Evolutionary conservation across 352 stramenopile species (phyloP).

Genomic region (Globisporangium paddicum): DNA sequence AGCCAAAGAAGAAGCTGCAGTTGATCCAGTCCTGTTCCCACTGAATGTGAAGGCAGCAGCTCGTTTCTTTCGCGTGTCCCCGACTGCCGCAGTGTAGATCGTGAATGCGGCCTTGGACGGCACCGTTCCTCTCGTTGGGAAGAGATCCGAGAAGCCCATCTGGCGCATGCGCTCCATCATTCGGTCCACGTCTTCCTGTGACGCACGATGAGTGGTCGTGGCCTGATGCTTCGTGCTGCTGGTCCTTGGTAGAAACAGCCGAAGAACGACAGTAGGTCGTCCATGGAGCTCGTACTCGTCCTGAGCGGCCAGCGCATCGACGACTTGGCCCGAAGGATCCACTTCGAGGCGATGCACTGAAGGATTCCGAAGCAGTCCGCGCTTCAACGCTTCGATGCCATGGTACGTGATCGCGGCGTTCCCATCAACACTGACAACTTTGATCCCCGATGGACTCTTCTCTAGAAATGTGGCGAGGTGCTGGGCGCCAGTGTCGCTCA

Average conservation of each 20-base stretch:
- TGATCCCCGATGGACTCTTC: conserved; percentile 19
- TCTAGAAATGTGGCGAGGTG: conserved; percentile 39
- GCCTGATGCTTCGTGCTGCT: background rate
- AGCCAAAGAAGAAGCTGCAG: background rate
- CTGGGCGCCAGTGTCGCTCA: conserved; percentile 36
- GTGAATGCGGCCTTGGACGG: conserved; percentile 1
- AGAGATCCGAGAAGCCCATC: conserved; percentile 9
- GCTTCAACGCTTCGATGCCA: conserved; percentile 24
- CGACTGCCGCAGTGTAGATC: background rate
- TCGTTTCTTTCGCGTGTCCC: background rate
- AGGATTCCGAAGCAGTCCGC: conserved; percentile 26
- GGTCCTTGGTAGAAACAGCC: conserved; percentile 12
- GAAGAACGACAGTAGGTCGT: conserved; percentile 9
- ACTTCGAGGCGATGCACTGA: conserved; percentile 24
- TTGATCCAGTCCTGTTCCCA: background rate
- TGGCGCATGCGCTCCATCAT: conserved; percentile 14
- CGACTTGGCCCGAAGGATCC: conserved; percentile 10
- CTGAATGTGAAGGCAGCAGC: background rate
- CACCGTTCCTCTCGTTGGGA: background rate
- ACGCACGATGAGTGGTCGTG: background rate
- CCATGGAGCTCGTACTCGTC: conserved; percentile 17
- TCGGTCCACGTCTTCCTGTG: conserved; percentile 10
- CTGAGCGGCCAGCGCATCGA: conserved; percentile 16
- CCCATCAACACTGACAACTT: conserved; percentile 23
- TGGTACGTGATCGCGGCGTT: conserved; percentile 30